phyloP scores from a whole-genome alignment of 1,139 yeast species.

The Hyphopichia pseudoburtonii region DNA sequence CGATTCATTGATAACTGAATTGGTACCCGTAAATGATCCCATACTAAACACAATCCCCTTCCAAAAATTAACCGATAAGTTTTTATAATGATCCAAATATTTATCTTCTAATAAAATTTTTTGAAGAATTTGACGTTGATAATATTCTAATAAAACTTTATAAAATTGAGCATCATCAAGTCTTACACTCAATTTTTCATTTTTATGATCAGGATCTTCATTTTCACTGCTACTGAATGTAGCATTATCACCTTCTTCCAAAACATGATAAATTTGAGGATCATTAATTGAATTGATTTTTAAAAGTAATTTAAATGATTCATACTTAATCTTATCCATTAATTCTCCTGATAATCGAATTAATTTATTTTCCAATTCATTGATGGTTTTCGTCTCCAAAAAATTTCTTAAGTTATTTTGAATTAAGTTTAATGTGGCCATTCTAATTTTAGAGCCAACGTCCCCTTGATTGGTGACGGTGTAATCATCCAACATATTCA shows the following conservation, averaged over 20 bases:
- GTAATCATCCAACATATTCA: constrained; percentile 55
- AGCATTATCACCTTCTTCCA: constrained; percentile 1
- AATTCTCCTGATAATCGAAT: constrained; percentile 51
- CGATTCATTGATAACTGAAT: constrained; percentile 44
- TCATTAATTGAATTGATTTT: constrained; percentile 4
- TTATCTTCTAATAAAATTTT: constrained; percentile 7
- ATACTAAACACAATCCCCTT: constrained; percentile 56
- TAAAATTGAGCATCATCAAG: constrained; percentile 21
- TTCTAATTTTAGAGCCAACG: constrained; percentile 73
- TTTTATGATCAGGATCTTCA: neutral
- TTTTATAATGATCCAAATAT: constrained; percentile 12
- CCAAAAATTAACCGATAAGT: constrained; percentile 44
- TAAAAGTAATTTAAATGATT: constrained; percentile 26
- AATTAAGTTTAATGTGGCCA: constrained; percentile 46
- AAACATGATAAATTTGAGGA: neutral
- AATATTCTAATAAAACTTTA: constrained; percentile 20
- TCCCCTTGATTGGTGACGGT: constrained; percentile 72
- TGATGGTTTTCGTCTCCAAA: constrained; percentile 3
- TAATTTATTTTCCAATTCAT: constrained; percentile 30
- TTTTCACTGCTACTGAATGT: neutral
- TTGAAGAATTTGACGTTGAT: constrained; percentile 7
- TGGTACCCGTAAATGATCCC: constrained; percentile 62
- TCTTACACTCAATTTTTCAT: neutral
- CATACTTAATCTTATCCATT: constrained; percentile 29
- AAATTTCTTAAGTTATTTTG: constrained; percentile 21